Evolutionary conservation across 257 asterid species (phyloP).

Genomic region (Apocynum venetum): DNA sequence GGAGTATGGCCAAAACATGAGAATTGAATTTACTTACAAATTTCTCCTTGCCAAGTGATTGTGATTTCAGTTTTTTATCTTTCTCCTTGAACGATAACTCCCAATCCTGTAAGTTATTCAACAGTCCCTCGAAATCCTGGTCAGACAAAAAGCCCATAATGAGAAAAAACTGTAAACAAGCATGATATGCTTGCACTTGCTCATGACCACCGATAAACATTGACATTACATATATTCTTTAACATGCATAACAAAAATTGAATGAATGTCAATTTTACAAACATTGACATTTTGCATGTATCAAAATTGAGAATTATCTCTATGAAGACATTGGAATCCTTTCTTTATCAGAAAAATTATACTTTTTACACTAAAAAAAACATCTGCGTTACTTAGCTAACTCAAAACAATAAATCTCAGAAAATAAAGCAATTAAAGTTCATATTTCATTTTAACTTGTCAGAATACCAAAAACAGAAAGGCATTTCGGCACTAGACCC

Average conservation of each 20-base stretch:
- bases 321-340: not conserved
- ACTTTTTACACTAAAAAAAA: not conserved
- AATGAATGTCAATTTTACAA: not conserved
- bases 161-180: slow-evolving; percentile 10
- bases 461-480: not conserved
- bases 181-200: not conserved
- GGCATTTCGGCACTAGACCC: not conserved
- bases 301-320: not conserved
- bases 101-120: slow-evolving; percentile 89
- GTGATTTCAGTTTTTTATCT: slow-evolving; percentile 66
- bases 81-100: slow-evolving; percentile 70
- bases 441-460: not conserved
- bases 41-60: slow-evolving; percentile 42
- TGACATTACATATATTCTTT: not conserved
- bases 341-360: not conserved
- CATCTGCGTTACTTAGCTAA: not conserved
- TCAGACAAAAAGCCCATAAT: slow-evolving; percentile 22
- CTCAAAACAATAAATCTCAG: not conserved
- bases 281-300: not conserved
- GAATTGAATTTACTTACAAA: slow-evolving; percentile 37
- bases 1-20: not conserved
- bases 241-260: not conserved
- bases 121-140: slow-evolving; percentile 77
- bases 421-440: no score
- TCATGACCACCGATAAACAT: not conserved